phyloP scores from a whole-genome alignment of 306 rosid genomes.

The Ochetophila trinervis region DNA sequence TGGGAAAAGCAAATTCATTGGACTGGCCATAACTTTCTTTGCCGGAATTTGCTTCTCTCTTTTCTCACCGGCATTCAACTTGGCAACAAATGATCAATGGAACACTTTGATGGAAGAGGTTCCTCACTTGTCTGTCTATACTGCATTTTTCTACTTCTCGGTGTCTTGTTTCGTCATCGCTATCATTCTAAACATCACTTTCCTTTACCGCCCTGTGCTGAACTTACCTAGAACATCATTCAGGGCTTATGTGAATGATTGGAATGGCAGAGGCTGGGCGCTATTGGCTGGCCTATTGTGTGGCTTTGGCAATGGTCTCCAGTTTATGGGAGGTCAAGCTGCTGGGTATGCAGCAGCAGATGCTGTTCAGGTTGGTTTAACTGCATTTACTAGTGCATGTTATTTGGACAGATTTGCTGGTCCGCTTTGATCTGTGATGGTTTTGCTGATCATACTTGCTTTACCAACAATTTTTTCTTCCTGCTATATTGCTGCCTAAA shows the following conservation, averaged over 20 bases:
- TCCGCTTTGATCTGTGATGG: too few species aligned
- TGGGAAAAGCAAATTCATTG: slow-evolving; percentile 67
- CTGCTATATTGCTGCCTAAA: background rate
- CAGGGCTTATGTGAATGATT: slow-evolving; percentile 67
- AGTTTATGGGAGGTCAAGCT: slow-evolving; percentile 97
- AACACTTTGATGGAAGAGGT: slow-evolving; percentile 59
- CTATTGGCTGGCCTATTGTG: slow-evolving; percentile 85
- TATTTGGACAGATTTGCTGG: too few species aligned
- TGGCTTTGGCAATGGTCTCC: slow-evolving; percentile 91
- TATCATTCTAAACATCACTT: slow-evolving; percentile 60
- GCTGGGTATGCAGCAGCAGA: slow-evolving; percentile 99
- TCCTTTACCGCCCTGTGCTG: slow-evolving; percentile 73
- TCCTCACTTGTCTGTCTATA: slow-evolving; percentile 76
- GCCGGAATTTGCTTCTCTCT: slow-evolving; percentile 83
- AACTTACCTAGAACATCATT: slow-evolving; percentile 70
- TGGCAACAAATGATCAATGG: slow-evolving; percentile 98
- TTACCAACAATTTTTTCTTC: too few species aligned
- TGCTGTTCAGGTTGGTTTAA: slow-evolving; percentile 78
- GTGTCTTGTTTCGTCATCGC: slow-evolving; percentile 68
- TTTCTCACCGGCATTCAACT: slow-evolving; percentile 89
- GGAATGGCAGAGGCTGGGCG: slow-evolving; percentile 94
- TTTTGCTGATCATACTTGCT: too few species aligned
- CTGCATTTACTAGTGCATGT: too few species aligned
- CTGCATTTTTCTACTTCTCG: slow-evolving; percentile 85
- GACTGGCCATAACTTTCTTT: slow-evolving; percentile 65